These are phyloP conservation scores for Naumovozyma dairenensis DNA, from an alignment of 805 yeast species.

Conservation along the genomic window DNA sequence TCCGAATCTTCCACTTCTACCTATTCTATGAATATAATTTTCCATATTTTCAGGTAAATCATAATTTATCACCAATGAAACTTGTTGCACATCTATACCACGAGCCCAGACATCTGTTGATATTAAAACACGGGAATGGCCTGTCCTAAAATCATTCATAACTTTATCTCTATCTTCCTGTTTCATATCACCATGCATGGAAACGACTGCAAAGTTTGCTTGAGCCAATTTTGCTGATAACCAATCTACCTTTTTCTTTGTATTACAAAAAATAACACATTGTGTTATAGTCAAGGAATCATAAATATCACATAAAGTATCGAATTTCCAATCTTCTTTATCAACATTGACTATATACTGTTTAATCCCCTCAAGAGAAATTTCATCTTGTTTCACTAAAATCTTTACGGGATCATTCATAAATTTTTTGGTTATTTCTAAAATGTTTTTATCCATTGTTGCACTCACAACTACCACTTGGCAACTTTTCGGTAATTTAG, in stretches of 20 bases:
- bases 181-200: slow-evolving; percentile 94
- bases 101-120: slow-evolving; percentile 95
- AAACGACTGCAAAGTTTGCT: slow-evolving; percentile 80
- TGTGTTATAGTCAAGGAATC: slow-evolving; percentile 94
- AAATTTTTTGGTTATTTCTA: slow-evolving; percentile 84
- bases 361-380: slow-evolving; percentile 90
- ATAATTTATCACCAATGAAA: slow-evolving; percentile 87
- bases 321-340: slow-evolving; percentile 89
- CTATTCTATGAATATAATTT: slow-evolving; percentile 94
- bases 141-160: slow-evolving; percentile 93
- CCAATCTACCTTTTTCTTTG: slow-evolving; percentile 88
- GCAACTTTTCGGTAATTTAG: slow-evolving; percentile 74
- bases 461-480: slow-evolving; percentile 95
- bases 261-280: slow-evolving; percentile 96
- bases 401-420: slow-evolving; percentile 93
- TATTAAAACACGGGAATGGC: slow-evolving; percentile 84
- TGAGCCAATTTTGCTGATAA: slow-evolving; percentile 64
- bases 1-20: slow-evolving; percentile 98
- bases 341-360: slow-evolving; percentile 88
- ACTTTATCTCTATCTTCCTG: slow-evolving; percentile 89
- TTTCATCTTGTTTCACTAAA: slow-evolving; percentile 89
- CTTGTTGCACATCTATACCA: slow-evolving; percentile 97
- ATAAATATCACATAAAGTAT: slow-evolving; percentile 87
- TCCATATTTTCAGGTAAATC: slow-evolving; percentile 86
- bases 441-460: slow-evolving; percentile 86